These are phyloP conservation scores for Sugiyamaella qingdaonensis DNA, from an alignment of 805 yeast species.

Conservation along the genomic window DNA sequence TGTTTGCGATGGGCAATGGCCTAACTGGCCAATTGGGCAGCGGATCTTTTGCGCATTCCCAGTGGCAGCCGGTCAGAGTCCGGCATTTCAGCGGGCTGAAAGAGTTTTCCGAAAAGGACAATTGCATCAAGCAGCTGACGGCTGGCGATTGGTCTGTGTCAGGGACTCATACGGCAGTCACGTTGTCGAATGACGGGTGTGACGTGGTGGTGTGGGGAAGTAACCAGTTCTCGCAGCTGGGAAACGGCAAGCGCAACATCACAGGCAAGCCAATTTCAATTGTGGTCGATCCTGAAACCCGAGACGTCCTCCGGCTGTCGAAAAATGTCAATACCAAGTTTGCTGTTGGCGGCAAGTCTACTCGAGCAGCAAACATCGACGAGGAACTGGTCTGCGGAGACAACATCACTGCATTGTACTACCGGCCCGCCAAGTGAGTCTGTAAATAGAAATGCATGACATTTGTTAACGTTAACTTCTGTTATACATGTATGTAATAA, in stretches of 20 bases:
- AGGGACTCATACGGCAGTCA: conserved; percentile 46
- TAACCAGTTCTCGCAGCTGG: conserved; percentile 78
- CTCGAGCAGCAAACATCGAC: conserved; percentile 33
- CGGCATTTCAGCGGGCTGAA: conserved; percentile 43
- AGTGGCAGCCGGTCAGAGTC: conserved; percentile 59
- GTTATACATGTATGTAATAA: background rate
- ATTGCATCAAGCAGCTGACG: conserved; percentile 42
- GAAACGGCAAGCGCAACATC: conserved; percentile 70
- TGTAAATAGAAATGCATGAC: background rate
- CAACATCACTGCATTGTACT: conserved; percentile 59
- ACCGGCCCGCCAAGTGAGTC: conserved; percentile 26
- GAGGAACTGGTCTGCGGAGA: conserved; percentile 64
- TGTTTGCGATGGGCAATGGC: conserved; percentile 78
- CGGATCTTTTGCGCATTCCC: conserved; percentile 70
- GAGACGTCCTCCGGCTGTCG: conserved; percentile 38
- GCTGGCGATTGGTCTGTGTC: conserved; percentile 58
- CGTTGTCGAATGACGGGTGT: conserved; percentile 7
- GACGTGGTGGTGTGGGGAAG: conserved; percentile 81
- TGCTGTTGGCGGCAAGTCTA: conserved; percentile 27
- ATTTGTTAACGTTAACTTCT: background rate
- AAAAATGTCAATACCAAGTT: conserved; percentile 20
- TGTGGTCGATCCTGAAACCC: conserved; percentile 24
- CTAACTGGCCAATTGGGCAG: conserved; percentile 81
- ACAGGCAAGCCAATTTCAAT: conserved; percentile 19
- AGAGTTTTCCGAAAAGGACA: conserved; percentile 51